Evolutionary conservation across 371 early-diverging fungal genomes (phyloP).

Genomic region (Mucor saturninus): DNA sequence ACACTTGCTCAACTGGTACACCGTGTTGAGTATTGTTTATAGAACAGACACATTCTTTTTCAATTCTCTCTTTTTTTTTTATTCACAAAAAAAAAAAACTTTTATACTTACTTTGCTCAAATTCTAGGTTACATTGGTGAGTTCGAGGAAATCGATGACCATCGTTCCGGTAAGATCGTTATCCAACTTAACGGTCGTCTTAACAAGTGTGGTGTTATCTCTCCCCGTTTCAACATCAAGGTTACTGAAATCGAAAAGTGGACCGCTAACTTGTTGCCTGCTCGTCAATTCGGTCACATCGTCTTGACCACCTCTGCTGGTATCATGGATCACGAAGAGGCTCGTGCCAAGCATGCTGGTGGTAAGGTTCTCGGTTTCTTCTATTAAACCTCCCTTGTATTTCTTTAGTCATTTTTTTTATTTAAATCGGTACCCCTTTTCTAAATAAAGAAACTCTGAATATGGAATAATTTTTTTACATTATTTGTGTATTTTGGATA

Average conservation of each 20-base stretch:
- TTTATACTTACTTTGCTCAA: constrained; percentile 1
- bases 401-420: not conserved
- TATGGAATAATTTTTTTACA: no score
- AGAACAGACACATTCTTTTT: constrained; percentile 20
- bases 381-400: constrained; percentile 46
- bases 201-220: constrained; percentile 99
- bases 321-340: constrained; percentile 99
- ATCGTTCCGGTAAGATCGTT: constrained; percentile 99
- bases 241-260: constrained; percentile 96
- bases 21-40: constrained; percentile 26
- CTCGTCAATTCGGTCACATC: constrained; percentile 99
- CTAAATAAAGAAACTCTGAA: constrained; percentile 1
- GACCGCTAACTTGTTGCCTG: constrained; percentile 97
- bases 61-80: constrained; percentile 7
- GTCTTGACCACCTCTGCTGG: constrained; percentile 98
- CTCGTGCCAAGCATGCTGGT: constrained; percentile 97
- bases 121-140: constrained; percentile 96
- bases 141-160: constrained; percentile 99
- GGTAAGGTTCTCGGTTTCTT: constrained; percentile 98
- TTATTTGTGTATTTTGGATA: no score
- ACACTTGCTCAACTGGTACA: constrained; percentile 20
- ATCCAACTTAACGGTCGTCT: constrained; percentile 99
- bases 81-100: not conserved
- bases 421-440: not conserved
- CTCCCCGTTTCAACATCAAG: constrained; percentile 99